Conservation (phyloP, 208 protist species). For the Trypanosoma vivax region DNA sequence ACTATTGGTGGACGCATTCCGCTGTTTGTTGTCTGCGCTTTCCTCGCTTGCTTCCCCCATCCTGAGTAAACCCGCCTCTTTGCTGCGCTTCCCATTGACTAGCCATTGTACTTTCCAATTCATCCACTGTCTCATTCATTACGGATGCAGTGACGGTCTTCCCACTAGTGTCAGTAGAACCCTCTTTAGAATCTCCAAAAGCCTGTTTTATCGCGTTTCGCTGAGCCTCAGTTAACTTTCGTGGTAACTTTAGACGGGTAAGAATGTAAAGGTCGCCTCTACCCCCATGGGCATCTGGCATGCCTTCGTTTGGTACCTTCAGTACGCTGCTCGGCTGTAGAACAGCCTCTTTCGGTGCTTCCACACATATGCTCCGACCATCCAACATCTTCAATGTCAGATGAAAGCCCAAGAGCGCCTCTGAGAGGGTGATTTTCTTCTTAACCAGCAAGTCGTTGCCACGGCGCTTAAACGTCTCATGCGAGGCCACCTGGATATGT, state of each 20-base stretch:
- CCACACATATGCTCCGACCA: slow-evolving; percentile 81
- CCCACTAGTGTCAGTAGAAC: slow-evolving; percentile 26
- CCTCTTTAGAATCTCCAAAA: slow-evolving; percentile 43
- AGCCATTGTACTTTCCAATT: slow-evolving; percentile 75
- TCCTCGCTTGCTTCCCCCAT: slow-evolving; percentile 22
- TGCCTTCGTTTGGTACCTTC: slow-evolving; percentile 78
- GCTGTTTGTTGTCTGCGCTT: slow-evolving; percentile 29
- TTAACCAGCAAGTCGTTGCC: slow-evolving; percentile 92
- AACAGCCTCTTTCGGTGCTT: slow-evolving; percentile 41
- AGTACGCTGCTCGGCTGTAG: slow-evolving; percentile 76
- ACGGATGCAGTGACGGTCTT: slow-evolving; percentile 73
- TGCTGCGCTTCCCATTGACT: slow-evolving; percentile 59
- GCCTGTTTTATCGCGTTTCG: slow-evolving; percentile 53
- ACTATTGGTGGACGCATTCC: slow-evolving; percentile 73
- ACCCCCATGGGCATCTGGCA: slow-evolving; percentile 62
- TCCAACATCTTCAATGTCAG: slow-evolving; percentile 90
- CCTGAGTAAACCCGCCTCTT: slow-evolving; percentile 15
- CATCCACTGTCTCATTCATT: slow-evolving; percentile 60
- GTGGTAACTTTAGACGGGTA: slow-evolving; percentile 71
- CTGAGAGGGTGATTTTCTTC: slow-evolving; percentile 88
- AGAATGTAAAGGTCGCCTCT: slow-evolving; percentile 84
- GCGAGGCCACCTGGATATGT: slow-evolving; percentile 91
- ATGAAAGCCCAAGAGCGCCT: slow-evolving; percentile 90
- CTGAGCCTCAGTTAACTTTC: slow-evolving; percentile 61
- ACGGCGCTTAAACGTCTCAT: slow-evolving; percentile 89